Evolutionary conservation across 2,329 filamentous ascomycete genomes (phyloP).

Genomic region (Pseudogymnoascus sp.): DNA sequence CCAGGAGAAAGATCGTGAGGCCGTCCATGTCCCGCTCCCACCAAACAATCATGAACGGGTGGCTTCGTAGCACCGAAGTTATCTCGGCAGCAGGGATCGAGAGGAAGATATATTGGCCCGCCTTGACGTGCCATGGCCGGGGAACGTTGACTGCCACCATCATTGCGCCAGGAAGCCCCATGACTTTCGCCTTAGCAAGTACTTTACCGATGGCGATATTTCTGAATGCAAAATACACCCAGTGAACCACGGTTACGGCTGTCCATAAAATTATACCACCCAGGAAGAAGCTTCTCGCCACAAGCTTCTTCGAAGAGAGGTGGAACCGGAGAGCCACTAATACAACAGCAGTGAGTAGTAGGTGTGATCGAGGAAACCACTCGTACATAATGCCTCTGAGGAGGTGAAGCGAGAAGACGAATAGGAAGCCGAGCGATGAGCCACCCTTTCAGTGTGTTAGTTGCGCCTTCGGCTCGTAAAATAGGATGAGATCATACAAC

Average conservation of each 20-base stretch:
- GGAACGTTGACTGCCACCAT: constrained; percentile 13
- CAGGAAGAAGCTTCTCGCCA: constrained; percentile 12
- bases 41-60: constrained; percentile 17
- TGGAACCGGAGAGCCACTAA: constrained; percentile 11
- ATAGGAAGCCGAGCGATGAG: constrained; percentile 12
- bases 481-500: background rate
- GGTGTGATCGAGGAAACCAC: constrained; percentile 15
- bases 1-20: constrained; percentile 15
- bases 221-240: constrained; percentile 13
- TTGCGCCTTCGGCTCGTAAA: background rate
- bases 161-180: constrained; percentile 8
- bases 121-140: constrained; percentile 14
- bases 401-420: constrained; percentile 13
- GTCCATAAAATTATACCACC: constrained; percentile 12
- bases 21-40: constrained; percentile 13
- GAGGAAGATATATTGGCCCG: constrained; percentile 14
- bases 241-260: constrained; percentile 11
- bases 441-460: constrained; percentile 10
- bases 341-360: constrained; percentile 11
- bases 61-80: constrained; percentile 7
- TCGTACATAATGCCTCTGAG: constrained; percentile 12
- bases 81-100: constrained; percentile 13
- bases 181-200: constrained; percentile 12
- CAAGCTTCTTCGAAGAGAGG: constrained; percentile 13
- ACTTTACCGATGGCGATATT: constrained; percentile 12